Percentiles rank a stretch among this genome's conserved stretches.
These are phyloP conservation scores for Tolypocladium guangdongense DNA, from an alignment of 2,329 filamentous ascomycete genomes.

Conservation along the genomic window DNA sequence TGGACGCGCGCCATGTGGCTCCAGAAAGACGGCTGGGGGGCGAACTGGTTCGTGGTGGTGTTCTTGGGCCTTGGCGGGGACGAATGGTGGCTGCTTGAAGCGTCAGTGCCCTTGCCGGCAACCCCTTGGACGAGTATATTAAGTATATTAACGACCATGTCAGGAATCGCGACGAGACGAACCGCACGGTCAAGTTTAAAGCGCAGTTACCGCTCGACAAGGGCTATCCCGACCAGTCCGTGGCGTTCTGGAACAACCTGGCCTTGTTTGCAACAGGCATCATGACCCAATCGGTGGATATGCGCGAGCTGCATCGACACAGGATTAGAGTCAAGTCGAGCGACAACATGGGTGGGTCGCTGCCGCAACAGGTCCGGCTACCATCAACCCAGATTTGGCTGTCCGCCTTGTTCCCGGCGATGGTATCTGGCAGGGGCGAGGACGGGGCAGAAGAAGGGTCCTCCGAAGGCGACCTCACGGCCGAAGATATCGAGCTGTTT, in stretches of 20 bases:
- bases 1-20: slow-evolving; percentile 58
- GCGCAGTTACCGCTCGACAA: slow-evolving; percentile 32
- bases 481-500: slow-evolving; percentile 10
- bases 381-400: slow-evolving; percentile 39
- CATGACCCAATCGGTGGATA: slow-evolving; percentile 38
- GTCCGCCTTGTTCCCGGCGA: slow-evolving; percentile 30
- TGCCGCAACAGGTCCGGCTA: slow-evolving; percentile 32
- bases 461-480: slow-evolving; percentile 1
- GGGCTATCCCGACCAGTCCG: slow-evolving; percentile 32
- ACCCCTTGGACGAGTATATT: too few relatives aligned
- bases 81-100: slow-evolving; percentile 65
- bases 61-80: slow-evolving; percentile 63
- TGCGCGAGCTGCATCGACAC: slow-evolving; percentile 34
- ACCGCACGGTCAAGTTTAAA: slow-evolving; percentile 18
- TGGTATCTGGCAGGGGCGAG: slow-evolving; percentile 13
- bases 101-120: slow-evolving; percentile 29
- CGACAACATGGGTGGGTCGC: slow-evolving; percentile 23
- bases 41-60: slow-evolving; percentile 61
- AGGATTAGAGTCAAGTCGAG: slow-evolving; percentile 28
- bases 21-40: slow-evolving; percentile 58
- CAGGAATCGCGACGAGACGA: slow-evolving; percentile 16
- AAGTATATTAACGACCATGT: slow-evolving; percentile 8
- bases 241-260: slow-evolving; percentile 41
- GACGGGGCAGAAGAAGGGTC: slow-evolving; percentile 7
- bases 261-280: slow-evolving; percentile 38